Percentiles rank a stretch among this genome's conserved stretches.
phyloP scores from a whole-genome alignment of 2,329 filamentous ascomycete species.

The Harringtonia lauricola region DNA sequence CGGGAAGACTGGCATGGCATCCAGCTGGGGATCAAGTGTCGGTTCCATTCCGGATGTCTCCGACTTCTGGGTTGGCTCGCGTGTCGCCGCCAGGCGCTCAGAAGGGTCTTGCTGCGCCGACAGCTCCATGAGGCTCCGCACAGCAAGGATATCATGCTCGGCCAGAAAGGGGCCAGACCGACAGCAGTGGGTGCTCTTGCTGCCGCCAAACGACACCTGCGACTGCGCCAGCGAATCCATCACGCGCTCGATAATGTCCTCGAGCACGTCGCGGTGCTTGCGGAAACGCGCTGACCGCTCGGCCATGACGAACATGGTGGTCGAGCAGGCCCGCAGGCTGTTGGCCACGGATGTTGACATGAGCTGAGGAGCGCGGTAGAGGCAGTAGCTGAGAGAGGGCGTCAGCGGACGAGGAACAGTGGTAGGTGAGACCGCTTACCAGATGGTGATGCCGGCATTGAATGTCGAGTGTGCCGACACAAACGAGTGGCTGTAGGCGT shows the following conservation, averaged over 20 bases:
- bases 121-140: conserved; percentile 6
- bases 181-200: neutral
- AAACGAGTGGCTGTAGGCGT: conserved; percentile 29
- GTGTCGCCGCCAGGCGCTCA: neutral
- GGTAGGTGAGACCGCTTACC: neutral
- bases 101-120: conserved; percentile 1
- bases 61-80: too few species aligned
- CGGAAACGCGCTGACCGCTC: conserved; percentile 34
- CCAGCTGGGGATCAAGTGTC: too few species aligned
- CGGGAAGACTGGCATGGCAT: too few species aligned
- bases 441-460: conserved; percentile 28
- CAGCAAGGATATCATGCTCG: conserved; percentile 5
- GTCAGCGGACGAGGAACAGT: neutral
- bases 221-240: conserved; percentile 22
- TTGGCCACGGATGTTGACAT: conserved; percentile 35
- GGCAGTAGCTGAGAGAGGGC: conserved; percentile 18
- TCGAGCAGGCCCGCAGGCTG: conserved; percentile 35
- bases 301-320: conserved; percentile 35
- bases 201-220: neutral
- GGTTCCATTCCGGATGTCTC: too few species aligned
- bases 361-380: conserved; percentile 28
- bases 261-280: conserved; percentile 34
- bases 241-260: conserved; percentile 31
- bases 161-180: neutral
- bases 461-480: conserved; percentile 30